Percentiles rank a stretch among this genome's conserved stretches.
These are phyloP conservation scores for Fragosphaeria purpurea DNA, from an alignment of 2,329 filamentous ascomycete genomes.

Conservation along the genomic window DNA sequence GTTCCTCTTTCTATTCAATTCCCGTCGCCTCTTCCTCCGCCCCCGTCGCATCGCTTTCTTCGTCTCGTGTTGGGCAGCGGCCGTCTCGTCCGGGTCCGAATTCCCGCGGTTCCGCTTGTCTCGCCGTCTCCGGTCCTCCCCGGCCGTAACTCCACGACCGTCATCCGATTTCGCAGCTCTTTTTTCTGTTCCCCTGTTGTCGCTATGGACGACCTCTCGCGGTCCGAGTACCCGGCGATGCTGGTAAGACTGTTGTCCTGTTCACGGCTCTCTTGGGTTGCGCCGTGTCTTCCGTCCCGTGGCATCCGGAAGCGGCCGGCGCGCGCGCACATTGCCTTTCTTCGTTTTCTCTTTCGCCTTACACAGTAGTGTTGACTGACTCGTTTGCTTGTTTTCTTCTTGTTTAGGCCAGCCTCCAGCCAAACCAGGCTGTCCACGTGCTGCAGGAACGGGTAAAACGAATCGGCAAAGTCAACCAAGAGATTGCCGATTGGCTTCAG, in stretches of 20 bases:
- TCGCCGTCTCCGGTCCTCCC: too few species aligned
- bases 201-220: conserved; percentile 63
- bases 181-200: neutral
- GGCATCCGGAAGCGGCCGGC: neutral
- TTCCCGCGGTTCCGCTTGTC: too few species aligned
- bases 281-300: conserved; percentile 6
- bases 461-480: conserved; percentile 74
- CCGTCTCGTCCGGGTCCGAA: too few species aligned
- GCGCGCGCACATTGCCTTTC: neutral
- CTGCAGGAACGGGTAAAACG: conserved; percentile 81
- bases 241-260: conserved; percentile 50
- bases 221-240: conserved; percentile 87
- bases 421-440: conserved; percentile 67
- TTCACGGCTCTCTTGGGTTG: neutral
- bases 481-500: conserved; percentile 95
- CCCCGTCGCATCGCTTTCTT: too few species aligned
- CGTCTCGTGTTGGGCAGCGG: too few species aligned
- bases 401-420: conserved; percentile 65
- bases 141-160: too few species aligned
- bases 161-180: too few species aligned
- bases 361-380: conserved; percentile 1
- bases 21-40: too few species aligned
- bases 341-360: neutral
- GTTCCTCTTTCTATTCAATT: too few species aligned
- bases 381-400: conserved; percentile 2